phyloP scores from a whole-genome alignment of 192 early-diverging fungal genomes.

The Umbelopsis ramanniana region DNA sequence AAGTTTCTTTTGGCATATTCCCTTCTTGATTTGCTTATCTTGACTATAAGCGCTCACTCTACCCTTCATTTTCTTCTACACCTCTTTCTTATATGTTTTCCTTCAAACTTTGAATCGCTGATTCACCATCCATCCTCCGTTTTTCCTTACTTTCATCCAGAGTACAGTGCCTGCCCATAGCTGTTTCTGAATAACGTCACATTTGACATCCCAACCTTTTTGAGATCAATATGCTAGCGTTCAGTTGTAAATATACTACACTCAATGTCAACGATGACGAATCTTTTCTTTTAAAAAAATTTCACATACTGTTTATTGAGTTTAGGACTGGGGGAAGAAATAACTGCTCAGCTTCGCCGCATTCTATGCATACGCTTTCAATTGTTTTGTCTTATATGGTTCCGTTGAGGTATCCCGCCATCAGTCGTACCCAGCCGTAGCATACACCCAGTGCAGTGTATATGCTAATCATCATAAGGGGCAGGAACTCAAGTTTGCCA shows the following conservation, averaged over 20 bases:
- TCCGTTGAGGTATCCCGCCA: constrained; percentile 36
- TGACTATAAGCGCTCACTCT: neutral
- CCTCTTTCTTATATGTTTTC: neutral
- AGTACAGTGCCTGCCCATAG: neutral
- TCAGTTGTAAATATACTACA: constrained; percentile 24
- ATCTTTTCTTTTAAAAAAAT: too few relatives aligned
- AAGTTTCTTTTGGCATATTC: constrained; percentile 10
- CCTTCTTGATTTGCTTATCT: constrained; percentile 1
- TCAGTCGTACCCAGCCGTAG: constrained; percentile 69
- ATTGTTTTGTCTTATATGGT: neutral
- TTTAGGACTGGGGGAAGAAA: neutral
- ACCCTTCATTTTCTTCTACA: neutral
- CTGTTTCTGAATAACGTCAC: constrained; percentile 5
- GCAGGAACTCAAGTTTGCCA: constrained; percentile 73
- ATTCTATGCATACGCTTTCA: neutral
- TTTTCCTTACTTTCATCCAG: constrained; percentile 1
- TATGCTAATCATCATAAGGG: constrained; percentile 78
- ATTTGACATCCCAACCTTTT: constrained; percentile 11
- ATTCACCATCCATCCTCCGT: neutral
- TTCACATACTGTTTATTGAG: neutral
- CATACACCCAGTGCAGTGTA: constrained; percentile 77
- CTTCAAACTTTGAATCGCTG: constrained; percentile 5
- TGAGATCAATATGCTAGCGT: constrained; percentile 14
- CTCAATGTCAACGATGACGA: neutral
- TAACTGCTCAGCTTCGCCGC: neutral